These are phyloP conservation scores for Parastagonospora avenae DNA, from an alignment of 2,329 filamentous ascomycete genomes.

Conservation along the genomic window DNA sequence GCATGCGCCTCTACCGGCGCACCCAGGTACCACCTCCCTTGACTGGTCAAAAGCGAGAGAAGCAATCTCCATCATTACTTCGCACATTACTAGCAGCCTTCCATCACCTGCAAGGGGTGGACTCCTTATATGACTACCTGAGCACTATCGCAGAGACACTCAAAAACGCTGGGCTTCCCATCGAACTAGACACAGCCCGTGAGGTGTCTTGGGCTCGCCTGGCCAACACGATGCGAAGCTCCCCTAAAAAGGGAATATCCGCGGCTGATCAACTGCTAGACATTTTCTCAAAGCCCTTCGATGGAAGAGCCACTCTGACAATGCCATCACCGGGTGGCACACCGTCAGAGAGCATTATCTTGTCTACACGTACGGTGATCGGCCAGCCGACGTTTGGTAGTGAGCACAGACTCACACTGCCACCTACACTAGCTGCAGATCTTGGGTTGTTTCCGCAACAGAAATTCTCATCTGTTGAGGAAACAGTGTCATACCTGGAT, in stretches of 20 bases:
- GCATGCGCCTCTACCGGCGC: constrained; percentile 72
- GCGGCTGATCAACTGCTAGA: constrained; percentile 40
- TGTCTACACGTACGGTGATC: constrained; percentile 40
- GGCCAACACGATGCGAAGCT: constrained; percentile 32
- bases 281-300: constrained; percentile 35
- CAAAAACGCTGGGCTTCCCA: constrained; percentile 34
- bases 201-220: constrained; percentile 37
- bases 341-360: constrained; percentile 26
- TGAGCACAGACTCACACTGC: constrained; percentile 41
- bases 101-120: constrained; percentile 53
- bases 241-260: constrained; percentile 32
- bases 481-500: constrained; percentile 39
- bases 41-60: constrained; percentile 55
- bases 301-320: constrained; percentile 33
- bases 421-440: constrained; percentile 31
- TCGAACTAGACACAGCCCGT: constrained; percentile 28
- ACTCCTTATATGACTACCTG: constrained; percentile 44
- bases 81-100: constrained; percentile 62
- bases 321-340: constrained; percentile 27
- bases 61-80: constrained; percentile 62
- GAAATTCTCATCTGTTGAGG: constrained; percentile 34
- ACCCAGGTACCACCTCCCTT: constrained; percentile 67
- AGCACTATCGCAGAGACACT: constrained; percentile 23
- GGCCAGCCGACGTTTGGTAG: constrained; percentile 42
- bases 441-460: constrained; percentile 36